Percentiles rank a stretch among this genome's conserved stretches.
These are phyloP conservation scores for Polychaeton citri DNA, from an alignment of 2,329 filamentous ascomycete species.

Conservation along the genomic window DNA sequence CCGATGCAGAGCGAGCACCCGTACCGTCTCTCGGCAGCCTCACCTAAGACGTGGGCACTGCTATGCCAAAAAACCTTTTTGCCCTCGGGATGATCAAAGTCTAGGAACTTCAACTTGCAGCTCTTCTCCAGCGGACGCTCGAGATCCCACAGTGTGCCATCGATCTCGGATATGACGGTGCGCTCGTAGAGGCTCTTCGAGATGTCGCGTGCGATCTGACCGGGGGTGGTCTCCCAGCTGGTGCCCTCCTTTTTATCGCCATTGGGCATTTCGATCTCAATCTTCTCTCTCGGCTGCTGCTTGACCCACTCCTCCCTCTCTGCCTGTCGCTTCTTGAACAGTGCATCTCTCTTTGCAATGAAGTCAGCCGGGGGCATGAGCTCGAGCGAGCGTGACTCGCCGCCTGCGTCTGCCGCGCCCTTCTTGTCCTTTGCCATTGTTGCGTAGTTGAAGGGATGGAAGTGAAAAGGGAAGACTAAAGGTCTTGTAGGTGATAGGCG, in stretches of 20 bases:
- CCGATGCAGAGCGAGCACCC: constrained; percentile 89
- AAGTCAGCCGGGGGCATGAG: constrained; percentile 52
- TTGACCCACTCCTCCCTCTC: constrained; percentile 65
- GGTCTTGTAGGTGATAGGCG: neutral
- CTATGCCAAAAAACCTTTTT: constrained; percentile 98
- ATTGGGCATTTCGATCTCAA: constrained; percentile 60
- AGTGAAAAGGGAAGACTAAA: neutral
- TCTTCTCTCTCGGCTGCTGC: constrained; percentile 57
- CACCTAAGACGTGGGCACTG: constrained; percentile 87
- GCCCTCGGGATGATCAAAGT: constrained; percentile 63
- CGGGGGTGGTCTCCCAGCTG: constrained; percentile 85
- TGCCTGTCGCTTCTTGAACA: constrained; percentile 83
- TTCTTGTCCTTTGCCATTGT: constrained; percentile 33
- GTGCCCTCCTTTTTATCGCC: constrained; percentile 60
- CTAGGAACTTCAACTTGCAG: constrained; percentile 71
- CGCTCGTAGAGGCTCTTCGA: constrained; percentile 76
- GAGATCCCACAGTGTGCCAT: constrained; percentile 85
- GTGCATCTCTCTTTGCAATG: constrained; percentile 66
- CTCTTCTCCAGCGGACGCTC: constrained; percentile 79
- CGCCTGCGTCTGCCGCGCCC: constrained; percentile 12
- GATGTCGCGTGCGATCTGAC: constrained; percentile 61
- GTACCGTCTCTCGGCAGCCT: constrained; percentile 80
- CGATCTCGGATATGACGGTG: constrained; percentile 73
- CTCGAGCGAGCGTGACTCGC: constrained; percentile 32
- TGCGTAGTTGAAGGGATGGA: constrained; percentile 2